Base-by-base conservation (phyloP, 352 stramenopile species). In the Saprolegnia parasitica region DNA sequence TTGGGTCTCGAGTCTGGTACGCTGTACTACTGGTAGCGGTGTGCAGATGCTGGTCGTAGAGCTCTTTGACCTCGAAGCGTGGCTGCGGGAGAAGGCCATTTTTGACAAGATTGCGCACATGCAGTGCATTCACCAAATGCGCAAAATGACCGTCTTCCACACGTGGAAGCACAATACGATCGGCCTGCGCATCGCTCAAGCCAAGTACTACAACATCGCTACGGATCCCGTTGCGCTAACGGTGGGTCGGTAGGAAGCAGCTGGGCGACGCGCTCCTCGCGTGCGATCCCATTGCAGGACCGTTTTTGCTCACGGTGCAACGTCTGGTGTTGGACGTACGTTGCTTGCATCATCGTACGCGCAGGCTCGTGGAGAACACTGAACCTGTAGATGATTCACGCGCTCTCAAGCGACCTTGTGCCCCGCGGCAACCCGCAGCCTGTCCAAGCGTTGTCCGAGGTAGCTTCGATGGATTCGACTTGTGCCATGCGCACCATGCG, bases 91-190 rank as follows among this genome's bases (percentile, higher is more conserved):
- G 37, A 65, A 65, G 37, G 57, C 57, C 10, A 65, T 65, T 29
- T 65, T 65, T 18, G 57, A 65, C 24, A 39, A 65, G 40, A 65
- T 65, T 18, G 57, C 35, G 10, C 57, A 52, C 4, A 65, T 65
- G 57, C 32, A 26, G 40, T 54, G 57, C 40, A 65, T 65, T 29
- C 57, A 65, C 11, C 57, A 47, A 18, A 65, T 65, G 37, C 57
- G 57, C 20, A 65, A 65, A 35, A 65, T 65, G 57, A 65, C 35
- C 2, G 37, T 42, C 24, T 65, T 65, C 40, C 58, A 65, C 35
- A 65, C 57, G 57, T 65, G 57, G 57, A 65, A 65, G 37, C 57
- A 35, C 35, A 65, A 65, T 21, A 47, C 57, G 40, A 65, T 65
- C 21, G 57, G 57, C 3, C 35, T 65, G 11, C 57, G 57, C n/a